Base-by-base conservation (phyloP, 164 flowering plant genomes). In the Protea cynaroides region DNA sequence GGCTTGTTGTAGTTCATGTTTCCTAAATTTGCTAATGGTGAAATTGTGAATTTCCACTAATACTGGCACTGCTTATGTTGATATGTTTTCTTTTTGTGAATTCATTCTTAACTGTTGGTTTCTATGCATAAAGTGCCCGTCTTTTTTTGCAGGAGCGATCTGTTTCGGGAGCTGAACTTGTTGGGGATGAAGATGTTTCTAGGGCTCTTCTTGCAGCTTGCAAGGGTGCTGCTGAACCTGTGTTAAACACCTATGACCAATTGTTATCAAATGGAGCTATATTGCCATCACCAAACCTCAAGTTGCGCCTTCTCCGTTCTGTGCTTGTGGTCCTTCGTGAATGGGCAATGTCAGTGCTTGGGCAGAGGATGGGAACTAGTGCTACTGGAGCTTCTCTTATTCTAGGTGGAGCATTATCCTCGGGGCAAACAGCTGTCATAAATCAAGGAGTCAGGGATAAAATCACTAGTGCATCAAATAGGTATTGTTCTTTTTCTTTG, bases 151-250 rank as follows among this genome's bases (percentile, higher is more conserved):
- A 94, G 99, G 99, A 91, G 76, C 80, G 94, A 62, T 63, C 67
- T 7, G 79, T 65, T 59, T 85, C 94, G 11, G 94, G 92, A 25
- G 77, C 69, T 66, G 99, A 91, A 74, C 49, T 78, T 59, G 85
- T 92, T 69, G 97, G 97, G 38, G 96, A 92, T 66, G 99, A 95
- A 71, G 97, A 95, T 72, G 79, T 95, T 69, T 84, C 97, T 37
- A 86, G 99, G 74, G 97, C 97, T 68, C 84, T 92, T 68, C 80
- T 92, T 64, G 87, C 87, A 37, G 99, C 94, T 65, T 95, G 99
- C 83, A 88, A 82, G 73, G 89, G 96, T 66, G 89, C 97, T 59
- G 75, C 85, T 60, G 96, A 95, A 73, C 97, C 92, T 58, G 90
- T 95, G 17, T 71, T 95, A 58, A 86, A 80, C 64, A 74, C 91